Evolutionary conservation across 345 rosid genomes (phyloP), one percentile per base, ranked within the genome.

Genomic region (Arabis alpina): DNA sequence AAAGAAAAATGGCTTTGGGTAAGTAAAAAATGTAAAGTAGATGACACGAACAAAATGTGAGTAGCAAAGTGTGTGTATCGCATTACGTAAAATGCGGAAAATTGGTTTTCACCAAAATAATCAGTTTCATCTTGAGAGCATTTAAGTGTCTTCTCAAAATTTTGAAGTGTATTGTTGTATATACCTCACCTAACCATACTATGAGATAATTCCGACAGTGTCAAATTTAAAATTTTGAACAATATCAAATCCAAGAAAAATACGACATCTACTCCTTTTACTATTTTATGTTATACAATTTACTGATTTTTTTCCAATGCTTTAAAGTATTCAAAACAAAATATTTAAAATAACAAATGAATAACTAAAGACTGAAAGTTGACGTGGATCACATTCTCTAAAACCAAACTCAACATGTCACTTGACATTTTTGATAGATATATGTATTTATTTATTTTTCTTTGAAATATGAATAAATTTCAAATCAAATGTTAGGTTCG

Each of bases 31-130:
- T 67, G 34, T 32, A 16, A 66, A 42, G 71, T 43, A 30, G 41
- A 42, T 54, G 54, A 42, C 54, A 43, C 63, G 54, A 68, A 68
- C n/a, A 67, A 23, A 54, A 24, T 30, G 13, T 32, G 72, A 68
- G 72, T 32, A 44, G 47, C 62, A 55, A 55, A 30, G 34, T 43
- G 34, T n/a, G 62, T 66, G 62, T 66, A 42, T 54, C 42, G 32
- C 52, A 55, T 42, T 42, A 54, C 42, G 71, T 27, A 54, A 30
- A 54, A 54, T 54, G 19, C 42, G 40, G 28, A 42, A 41, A 41
- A 41, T 42, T 15, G 28, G 25, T 39, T 50, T 13, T 16, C n/a
- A 64, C 2, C n/a, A 50, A 19, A 8, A 50, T 40, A 25, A 13
- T 24, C 42, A 25, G 23, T 43, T 27, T 10, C 40, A 44, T 30